phyloP scores from a whole-genome alignment of 352 stramenopile species.

The Phytophthora cajani region DNA sequence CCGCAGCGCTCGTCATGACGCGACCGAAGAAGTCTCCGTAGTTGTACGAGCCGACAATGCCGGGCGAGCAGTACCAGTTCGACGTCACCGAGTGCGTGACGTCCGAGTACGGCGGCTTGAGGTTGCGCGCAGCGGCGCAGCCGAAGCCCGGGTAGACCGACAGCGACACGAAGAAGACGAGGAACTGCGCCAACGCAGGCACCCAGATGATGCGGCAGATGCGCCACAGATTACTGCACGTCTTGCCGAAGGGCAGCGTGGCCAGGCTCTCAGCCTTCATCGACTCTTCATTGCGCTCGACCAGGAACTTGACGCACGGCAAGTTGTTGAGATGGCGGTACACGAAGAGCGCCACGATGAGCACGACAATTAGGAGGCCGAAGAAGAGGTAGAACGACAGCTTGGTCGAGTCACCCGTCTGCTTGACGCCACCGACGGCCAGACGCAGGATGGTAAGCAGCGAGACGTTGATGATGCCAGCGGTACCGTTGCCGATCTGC shows the following conservation, averaged over 20 bases:
- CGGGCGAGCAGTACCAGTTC: slow-evolving; percentile 51
- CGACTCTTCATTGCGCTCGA: slow-evolving; percentile 49
- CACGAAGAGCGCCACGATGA: slow-evolving; percentile 43
- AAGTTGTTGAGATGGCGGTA: slow-evolving; percentile 42
- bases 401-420: slow-evolving; percentile 31
- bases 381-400: slow-evolving; percentile 65
- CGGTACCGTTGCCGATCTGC: slow-evolving; percentile 54
- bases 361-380: slow-evolving; percentile 46
- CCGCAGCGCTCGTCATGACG: slow-evolving; percentile 41
- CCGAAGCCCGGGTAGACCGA: slow-evolving; percentile 26
- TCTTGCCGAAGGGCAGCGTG: slow-evolving; percentile 29
- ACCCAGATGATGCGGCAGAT: slow-evolving; percentile 55
- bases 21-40: slow-evolving; percentile 58
- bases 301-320: slow-evolving; percentile 50
- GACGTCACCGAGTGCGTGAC: slow-evolving; percentile 9
- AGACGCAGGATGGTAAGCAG: slow-evolving; percentile 54
- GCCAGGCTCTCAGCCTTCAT: slow-evolving; percentile 36
- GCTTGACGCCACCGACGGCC: slow-evolving; percentile 40
- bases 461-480: slow-evolving; percentile 54
- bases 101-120: slow-evolving; percentile 22
- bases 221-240: slow-evolving; percentile 42
- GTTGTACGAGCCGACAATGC: slow-evolving; percentile 60
- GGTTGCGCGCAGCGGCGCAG: slow-evolving; percentile 32
- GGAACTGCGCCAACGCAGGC: slow-evolving; percentile 42
- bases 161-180: slow-evolving; percentile 52